A percentile compares a stretch with the other conserved stretches of the same genome.
These are phyloP conservation scores for Microcyclospora tardicrescens DNA, from an alignment of 2,329 filamentous ascomycete species.

Conservation along the genomic window DNA sequence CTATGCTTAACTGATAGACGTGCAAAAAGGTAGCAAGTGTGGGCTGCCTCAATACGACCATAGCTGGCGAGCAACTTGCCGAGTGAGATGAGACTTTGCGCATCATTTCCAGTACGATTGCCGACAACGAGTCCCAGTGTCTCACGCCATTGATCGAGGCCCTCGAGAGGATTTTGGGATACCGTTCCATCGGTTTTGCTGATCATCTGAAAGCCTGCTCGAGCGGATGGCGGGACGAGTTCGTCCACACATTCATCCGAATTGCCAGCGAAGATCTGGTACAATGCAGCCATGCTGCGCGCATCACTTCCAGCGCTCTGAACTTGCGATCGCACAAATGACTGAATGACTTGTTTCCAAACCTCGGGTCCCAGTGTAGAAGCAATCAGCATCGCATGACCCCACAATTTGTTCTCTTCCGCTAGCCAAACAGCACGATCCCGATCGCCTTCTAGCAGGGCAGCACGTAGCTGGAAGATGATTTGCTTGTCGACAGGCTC, in stretches of 20 bases:
- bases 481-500: conserved; percentile 59
- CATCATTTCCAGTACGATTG: conserved; percentile 74
- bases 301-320: conserved; percentile 64
- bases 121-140: conserved; percentile 74
- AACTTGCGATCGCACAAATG: conserved; percentile 91
- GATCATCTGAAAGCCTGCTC: conserved; percentile 83
- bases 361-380: conserved; percentile 59
- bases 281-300: conserved; percentile 79
- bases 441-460: conserved; percentile 66
- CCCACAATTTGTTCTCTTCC: conserved; percentile 88
- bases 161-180: conserved; percentile 63
- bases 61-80: conserved; percentile 76
- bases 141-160: conserved; percentile 87
- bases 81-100: conserved; percentile 62
- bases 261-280: conserved; percentile 89
- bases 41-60: conserved; percentile 77
- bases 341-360: conserved; percentile 87
- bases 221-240: conserved; percentile 80
- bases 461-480: conserved; percentile 58
- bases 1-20: conserved; percentile 58
- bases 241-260: conserved; percentile 91
- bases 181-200: conserved; percentile 53
- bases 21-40: conserved; percentile 87
- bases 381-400: conserved; percentile 85
- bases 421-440: conserved; percentile 90